Conservation (phyloP, 768 basidiomycete genomes). For the Rhodotorula toruloides region DNA sequence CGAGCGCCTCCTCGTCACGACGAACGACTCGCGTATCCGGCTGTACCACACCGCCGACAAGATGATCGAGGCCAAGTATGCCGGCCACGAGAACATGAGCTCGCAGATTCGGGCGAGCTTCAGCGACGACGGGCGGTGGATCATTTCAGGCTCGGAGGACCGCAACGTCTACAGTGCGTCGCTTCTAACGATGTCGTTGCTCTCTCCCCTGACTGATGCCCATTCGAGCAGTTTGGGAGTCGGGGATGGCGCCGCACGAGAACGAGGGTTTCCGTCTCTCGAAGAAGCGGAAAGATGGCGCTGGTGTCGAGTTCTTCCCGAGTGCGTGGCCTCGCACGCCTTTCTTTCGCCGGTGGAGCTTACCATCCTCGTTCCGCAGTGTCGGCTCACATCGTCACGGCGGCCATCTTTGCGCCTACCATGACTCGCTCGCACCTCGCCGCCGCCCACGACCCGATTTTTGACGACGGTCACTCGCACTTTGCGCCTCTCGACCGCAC, state of each 20-base stretch:
- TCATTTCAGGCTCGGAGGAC: slow-evolving; percentile 42
- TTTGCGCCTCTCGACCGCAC: slow-evolving; percentile 11
- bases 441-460: slow-evolving; percentile 36
- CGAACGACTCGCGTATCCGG: slow-evolving; percentile 43
- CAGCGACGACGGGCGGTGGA: slow-evolving; percentile 39
- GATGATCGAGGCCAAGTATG: slow-evolving; percentile 39
- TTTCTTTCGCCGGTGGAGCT: background rate
- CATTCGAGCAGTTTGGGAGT: slow-evolving; percentile 16
- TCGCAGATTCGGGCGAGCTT: slow-evolving; percentile 39
- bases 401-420: slow-evolving; percentile 40
- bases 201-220: background rate
- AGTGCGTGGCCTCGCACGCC: slow-evolving; percentile 9
- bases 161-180: slow-evolving; percentile 5
- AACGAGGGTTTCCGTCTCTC: slow-evolving; percentile 1
- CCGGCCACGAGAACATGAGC: slow-evolving; percentile 42
- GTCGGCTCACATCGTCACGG: slow-evolving; percentile 39
- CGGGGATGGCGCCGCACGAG: background rate
- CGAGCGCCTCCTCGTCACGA: slow-evolving; percentile 41
- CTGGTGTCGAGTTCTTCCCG: slow-evolving; percentile 26
- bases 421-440: slow-evolving; percentile 32
- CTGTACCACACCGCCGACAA: slow-evolving; percentile 39
- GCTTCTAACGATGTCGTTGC: background rate
- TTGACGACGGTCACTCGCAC: slow-evolving; percentile 21
- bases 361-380: background rate
- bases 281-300: slow-evolving; percentile 21